Conservation (phyloP, 352 stramenopile genomes). For the Porosira glacialis region DNA sequence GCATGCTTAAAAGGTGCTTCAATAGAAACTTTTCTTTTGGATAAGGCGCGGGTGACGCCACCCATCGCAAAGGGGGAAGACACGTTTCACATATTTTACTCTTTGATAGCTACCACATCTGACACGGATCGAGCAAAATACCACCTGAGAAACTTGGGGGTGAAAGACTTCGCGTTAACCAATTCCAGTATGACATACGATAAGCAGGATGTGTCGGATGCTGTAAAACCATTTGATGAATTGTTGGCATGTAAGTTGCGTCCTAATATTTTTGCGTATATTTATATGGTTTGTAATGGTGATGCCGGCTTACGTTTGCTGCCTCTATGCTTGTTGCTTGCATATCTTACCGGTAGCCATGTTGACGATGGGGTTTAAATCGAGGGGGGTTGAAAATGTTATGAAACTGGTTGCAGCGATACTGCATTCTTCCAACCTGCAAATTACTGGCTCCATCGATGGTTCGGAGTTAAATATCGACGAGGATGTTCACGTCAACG, state of each 20-base stretch:
- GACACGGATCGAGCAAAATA: slow-evolving; percentile 11
- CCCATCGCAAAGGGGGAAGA: too few relatives aligned
- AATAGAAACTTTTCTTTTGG: too few relatives aligned
- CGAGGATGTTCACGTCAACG: too few relatives aligned
- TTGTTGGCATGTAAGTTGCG: slow-evolving; percentile 10
- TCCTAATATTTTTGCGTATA: slow-evolving; percentile 58
- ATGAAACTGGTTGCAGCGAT: slow-evolving; percentile 88
- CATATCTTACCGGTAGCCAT: slow-evolving; percentile 69
- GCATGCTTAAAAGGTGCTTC: too few relatives aligned
- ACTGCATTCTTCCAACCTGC: slow-evolving; percentile 93
- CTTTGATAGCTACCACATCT: too few relatives aligned
- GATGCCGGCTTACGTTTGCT: slow-evolving; percentile 75
- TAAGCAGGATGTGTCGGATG: too few relatives aligned
- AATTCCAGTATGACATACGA: slow-evolving; percentile 77
- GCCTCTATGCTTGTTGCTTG: slow-evolving; percentile 66
- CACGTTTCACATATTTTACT: too few relatives aligned
- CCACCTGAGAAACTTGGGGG: slow-evolving; percentile 67
- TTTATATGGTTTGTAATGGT: slow-evolving; percentile 66
- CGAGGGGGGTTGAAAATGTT: slow-evolving; percentile 86
- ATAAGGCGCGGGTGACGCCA: too few relatives aligned
- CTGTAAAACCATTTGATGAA: slow-evolving; percentile 47
- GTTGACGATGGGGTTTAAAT: slow-evolving; percentile 65
- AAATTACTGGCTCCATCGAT: slow-evolving; percentile 69
- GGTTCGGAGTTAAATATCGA: too few relatives aligned
- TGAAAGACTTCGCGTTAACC: slow-evolving; percentile 83